Evolutionary conservation across 768 basidiomycete genomes (phyloP), one percentile per base, ranked within the genome.

Genomic region (Rhodotorula taiwanensis): DNA sequence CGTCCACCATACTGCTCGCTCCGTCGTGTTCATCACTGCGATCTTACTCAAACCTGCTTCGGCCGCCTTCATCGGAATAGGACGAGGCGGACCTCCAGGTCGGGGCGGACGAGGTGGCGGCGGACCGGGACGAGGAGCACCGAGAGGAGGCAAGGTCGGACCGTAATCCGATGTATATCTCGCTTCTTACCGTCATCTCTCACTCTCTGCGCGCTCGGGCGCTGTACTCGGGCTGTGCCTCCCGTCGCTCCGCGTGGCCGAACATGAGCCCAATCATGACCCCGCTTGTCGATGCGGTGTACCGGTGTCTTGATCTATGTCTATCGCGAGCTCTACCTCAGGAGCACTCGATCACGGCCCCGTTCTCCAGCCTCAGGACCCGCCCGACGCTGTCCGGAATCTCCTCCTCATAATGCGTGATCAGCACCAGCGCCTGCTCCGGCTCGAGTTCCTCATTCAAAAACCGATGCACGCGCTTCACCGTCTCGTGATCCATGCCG

Each of bases 371-470:
- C 52, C 43, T 33, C 25, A 69, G 18, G 1, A 56, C 51, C 27
- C 67, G 15, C 13, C 31, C 47, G 27, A 61, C 31, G 5, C 55
- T 49, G 27, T 58, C 39, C 3, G 92, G 92, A 23, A 92, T 83
- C 76, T 97, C 92, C 42, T 87, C 86, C 67, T 89, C 87, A 84
- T 89, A 90, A 77, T 94, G 92, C 43, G 86, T 89, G 58, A 98
- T 82, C 5, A 89, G 85, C 1, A 97, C 80, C 28, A 90, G 86
- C 4, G 85, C 86, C 77, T 95, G 90, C 20, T 70, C 66, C 47
- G 81, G 77, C 23, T 64, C 72, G 61, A 79, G 62, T 42, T 77
- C 79, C 25, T 76, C 72, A 16, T 85, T 78, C 48, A 99, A 73
- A 72, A 89, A 88, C 45, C 67, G 70, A 66, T 82, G 78, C 45